phyloP scores from a whole-genome alignment of 805 yeast genomes.

The Millerozyma miso region DNA sequence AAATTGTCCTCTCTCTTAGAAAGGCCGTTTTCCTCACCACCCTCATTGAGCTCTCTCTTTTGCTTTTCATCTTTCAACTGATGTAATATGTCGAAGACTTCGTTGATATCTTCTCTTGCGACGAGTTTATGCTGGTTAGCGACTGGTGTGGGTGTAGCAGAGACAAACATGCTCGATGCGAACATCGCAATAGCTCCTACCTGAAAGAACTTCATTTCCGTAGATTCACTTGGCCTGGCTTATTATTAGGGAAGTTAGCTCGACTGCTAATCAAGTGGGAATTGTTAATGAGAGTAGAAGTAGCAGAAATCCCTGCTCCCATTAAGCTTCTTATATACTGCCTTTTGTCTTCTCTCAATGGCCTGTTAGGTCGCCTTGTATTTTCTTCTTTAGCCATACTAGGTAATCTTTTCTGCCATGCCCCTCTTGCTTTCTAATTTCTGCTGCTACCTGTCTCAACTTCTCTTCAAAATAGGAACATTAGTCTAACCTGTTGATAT shows the following conservation, averaged over 20 bases:
- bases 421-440: neutral
- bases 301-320: neutral
- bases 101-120: slow-evolving; percentile 31
- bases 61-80: slow-evolving; percentile 30
- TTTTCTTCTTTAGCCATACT: slow-evolving; percentile 4
- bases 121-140: slow-evolving; percentile 20
- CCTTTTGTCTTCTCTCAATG: neutral
- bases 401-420: slow-evolving; percentile 2
- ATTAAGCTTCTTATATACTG: neutral
- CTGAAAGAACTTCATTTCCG: slow-evolving; percentile 38
- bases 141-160: slow-evolving; percentile 29
- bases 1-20: slow-evolving; percentile 33
- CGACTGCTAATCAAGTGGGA: no score
- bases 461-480: slow-evolving; percentile 1
- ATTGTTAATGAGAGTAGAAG: no score
- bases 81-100: slow-evolving; percentile 28
- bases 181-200: slow-evolving; percentile 37
- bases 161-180: slow-evolving; percentile 33
- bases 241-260: no score
- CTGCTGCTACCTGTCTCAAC: neutral
- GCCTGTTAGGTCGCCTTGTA: neutral
- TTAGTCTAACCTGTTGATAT: neutral
- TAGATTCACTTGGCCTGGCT: no score
- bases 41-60: slow-evolving; percentile 34
- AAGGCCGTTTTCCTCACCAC: slow-evolving; percentile 22